Conservation (phyloP, 163 green algal genomes). For the Coccomyxa subellipsoidea region DNA sequence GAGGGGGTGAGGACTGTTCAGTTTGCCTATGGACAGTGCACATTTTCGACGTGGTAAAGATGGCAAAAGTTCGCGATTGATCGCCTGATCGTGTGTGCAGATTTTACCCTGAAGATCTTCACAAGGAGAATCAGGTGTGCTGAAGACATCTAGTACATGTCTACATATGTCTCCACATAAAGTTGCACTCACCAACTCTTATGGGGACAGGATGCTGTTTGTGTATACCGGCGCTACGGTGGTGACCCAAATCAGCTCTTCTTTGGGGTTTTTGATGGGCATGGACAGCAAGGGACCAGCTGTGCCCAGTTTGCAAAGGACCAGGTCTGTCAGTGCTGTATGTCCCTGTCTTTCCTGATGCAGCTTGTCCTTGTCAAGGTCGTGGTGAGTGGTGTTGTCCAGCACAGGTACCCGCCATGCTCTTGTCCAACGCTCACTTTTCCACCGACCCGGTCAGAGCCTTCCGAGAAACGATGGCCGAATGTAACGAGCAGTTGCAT, state of each 20-base stretch:
- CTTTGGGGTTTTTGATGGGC: conserved; percentile 90
- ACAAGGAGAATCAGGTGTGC: conserved; percentile 82
- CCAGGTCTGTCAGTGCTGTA: conserved; percentile 52
- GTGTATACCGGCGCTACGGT: conserved; percentile 60
- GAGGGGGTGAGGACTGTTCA: neutral
- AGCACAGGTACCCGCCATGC: conserved; percentile 59
- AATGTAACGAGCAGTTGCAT: conserved; percentile 81
- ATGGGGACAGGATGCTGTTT: conserved; percentile 61
- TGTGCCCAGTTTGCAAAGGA: conserved; percentile 79
- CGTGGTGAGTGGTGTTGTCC: neutral
- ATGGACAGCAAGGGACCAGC: conserved; percentile 68
- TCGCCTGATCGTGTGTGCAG: conserved; percentile 40
- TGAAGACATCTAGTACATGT: neutral
- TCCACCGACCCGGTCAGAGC: conserved; percentile 44
- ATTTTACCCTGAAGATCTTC: conserved; percentile 80
- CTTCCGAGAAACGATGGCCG: conserved; percentile 60
- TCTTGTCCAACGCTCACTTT: conserved; percentile 58
- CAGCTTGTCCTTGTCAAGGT: neutral
- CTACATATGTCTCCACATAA: neutral
- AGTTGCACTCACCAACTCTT: neutral
- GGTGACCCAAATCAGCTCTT: conserved; percentile 69
- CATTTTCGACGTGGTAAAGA: neutral
- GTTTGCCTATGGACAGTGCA: neutral
- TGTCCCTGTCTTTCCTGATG: neutral
- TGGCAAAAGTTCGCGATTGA: neutral